phyloP scores from a whole-genome alignment of 306 rosid genomes.

The Acacia confusa region DNA sequence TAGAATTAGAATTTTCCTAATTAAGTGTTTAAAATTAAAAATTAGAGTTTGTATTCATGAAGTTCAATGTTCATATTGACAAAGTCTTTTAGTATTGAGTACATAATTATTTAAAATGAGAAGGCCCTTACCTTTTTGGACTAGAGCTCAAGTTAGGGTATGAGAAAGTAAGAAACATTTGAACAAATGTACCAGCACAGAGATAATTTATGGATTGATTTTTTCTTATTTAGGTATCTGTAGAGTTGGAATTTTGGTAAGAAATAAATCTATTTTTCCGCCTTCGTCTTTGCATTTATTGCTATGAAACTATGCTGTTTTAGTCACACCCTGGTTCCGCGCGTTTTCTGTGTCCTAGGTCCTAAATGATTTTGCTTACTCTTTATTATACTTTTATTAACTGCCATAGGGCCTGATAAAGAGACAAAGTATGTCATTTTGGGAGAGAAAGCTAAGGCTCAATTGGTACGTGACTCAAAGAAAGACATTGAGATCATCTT shows the following conservation, averaged over 20 bases:
- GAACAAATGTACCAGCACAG: background rate
- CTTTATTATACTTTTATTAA: background rate
- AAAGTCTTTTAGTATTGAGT: background rate
- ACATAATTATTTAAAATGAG: no score
- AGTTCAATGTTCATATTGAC: background rate
- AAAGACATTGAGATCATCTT: constrained; percentile 56
- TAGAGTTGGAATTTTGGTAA: background rate
- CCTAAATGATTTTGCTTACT: background rate
- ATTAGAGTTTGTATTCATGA: background rate
- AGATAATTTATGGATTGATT: background rate
- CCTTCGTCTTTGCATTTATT: background rate
- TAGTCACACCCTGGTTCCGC: background rate
- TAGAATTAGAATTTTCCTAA: background rate
- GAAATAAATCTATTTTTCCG: background rate
- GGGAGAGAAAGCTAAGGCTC: constrained; percentile 98
- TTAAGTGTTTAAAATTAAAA: background rate
- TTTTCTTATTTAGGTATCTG: background rate
- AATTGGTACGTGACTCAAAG: constrained; percentile 86
- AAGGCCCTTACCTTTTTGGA: background rate
- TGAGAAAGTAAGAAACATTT: background rate
- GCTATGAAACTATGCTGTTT: background rate
- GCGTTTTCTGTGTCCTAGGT: background rate
- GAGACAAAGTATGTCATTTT: constrained; percentile 74
- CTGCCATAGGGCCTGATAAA: constrained; percentile 71
- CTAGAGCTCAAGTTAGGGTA: background rate